Percentiles rank a stretch among this genome's conserved stretches.
Conservation (phyloP, 495 filamentous ascomycete species). For the Aspergillus asperescens region DNA sequence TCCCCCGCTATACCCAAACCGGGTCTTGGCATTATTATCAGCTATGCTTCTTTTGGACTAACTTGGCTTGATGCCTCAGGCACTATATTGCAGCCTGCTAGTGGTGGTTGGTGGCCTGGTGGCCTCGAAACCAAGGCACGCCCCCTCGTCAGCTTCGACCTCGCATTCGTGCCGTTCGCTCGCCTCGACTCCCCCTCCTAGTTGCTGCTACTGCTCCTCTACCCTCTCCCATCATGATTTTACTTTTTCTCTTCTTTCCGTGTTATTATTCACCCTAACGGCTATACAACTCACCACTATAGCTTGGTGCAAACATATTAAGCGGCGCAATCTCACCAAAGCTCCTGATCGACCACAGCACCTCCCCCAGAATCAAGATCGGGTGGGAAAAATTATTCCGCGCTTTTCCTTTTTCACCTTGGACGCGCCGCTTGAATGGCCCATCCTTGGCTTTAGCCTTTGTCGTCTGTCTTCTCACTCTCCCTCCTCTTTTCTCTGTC, state of each 20-base stretch:
- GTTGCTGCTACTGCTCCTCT: background rate
- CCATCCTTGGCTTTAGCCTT: conserved; percentile 27
- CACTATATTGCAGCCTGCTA: conserved; percentile 13
- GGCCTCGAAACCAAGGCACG: conserved; percentile 10
- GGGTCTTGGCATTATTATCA: conserved; percentile 17
- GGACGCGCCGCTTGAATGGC: conserved; percentile 27
- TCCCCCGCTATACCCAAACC: conserved; percentile 19
- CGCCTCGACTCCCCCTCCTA: conserved; percentile 5
- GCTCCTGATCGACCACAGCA: background rate
- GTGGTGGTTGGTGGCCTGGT: too few relatives aligned
- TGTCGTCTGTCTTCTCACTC: conserved; percentile 16
- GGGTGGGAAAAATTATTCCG: conserved; percentile 27
- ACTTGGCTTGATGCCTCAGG: conserved; percentile 9
- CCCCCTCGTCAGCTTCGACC: conserved; percentile 9
- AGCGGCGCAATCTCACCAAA: background rate
- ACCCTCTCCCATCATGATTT: conserved; percentile 9
- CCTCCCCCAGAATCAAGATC: conserved; percentile 18
- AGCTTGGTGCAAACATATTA: background rate
- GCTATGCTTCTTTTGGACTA: conserved; percentile 14
- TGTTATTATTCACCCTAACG: background rate
- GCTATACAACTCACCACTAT: background rate
- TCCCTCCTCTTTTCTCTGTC: conserved; percentile 15
- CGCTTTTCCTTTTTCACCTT: conserved; percentile 32
- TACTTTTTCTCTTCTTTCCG: background rate
- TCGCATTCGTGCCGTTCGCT: conserved; percentile 17